Conservation (phyloP, 2,329 filamentous ascomycete genomes). For the Xylariaceae sp. region DNA sequence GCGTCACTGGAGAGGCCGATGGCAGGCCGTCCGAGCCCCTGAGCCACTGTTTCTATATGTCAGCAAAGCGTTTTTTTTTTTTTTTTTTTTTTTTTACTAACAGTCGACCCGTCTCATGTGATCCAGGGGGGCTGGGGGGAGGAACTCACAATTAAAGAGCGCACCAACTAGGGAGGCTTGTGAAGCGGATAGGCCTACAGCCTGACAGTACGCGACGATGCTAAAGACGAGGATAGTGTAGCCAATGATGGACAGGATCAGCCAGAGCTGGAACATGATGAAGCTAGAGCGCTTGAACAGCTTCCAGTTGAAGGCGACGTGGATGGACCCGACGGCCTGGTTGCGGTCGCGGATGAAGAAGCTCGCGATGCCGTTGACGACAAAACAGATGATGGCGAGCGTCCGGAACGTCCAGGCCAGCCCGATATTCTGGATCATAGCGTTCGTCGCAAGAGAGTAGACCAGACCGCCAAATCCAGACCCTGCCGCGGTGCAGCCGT, state of each 20-base stretch:
- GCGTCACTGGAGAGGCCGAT: constrained; percentile 76
- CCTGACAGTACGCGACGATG: constrained; percentile 74
- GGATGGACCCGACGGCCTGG: constrained; percentile 70
- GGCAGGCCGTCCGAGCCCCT: constrained; percentile 71
- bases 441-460: constrained; percentile 71
- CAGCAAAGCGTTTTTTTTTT: too few relatives aligned
- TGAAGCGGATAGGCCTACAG: constrained; percentile 69
- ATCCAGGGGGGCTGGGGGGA: too few relatives aligned
- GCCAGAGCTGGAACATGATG: constrained; percentile 69
- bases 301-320: constrained; percentile 68
- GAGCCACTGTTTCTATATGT: constrained; percentile 50
- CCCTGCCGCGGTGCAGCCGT: constrained; percentile 71
- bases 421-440: constrained; percentile 70
- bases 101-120: too few relatives aligned
- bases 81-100: not conserved
- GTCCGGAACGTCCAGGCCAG: constrained; percentile 64
- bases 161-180: constrained; percentile 77
- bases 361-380: constrained; percentile 62
- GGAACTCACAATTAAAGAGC: constrained; percentile 70
- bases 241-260: constrained; percentile 73
- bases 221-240: constrained; percentile 82
- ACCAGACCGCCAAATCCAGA: constrained; percentile 76
- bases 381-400: constrained; percentile 52
- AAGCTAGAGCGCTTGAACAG: constrained; percentile 70
- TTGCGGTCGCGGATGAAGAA: constrained; percentile 75